Conservation (phyloP, 2,329 filamentous ascomycete species). For the Fusarium pseudograminearum region DNA sequence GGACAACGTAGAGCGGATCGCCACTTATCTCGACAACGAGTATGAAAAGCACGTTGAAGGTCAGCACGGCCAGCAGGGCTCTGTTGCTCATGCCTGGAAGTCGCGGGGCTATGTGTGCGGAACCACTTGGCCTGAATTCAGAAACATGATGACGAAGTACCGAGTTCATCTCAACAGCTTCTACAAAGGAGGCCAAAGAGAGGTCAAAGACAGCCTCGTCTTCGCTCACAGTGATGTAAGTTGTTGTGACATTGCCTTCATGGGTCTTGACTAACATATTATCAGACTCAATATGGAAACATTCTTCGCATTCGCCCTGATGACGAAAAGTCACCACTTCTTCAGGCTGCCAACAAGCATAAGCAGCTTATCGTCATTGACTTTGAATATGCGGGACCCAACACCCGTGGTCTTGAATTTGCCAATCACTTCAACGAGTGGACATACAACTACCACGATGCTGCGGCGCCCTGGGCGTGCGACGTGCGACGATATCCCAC, state of each 20-base stretch:
- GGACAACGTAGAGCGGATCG: conserved; percentile 70
- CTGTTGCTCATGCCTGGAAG: conserved; percentile 69
- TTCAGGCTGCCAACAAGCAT: conserved; percentile 91
- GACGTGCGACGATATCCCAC: conserved; percentile 79
- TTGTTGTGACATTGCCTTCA: conserved; percentile 12
- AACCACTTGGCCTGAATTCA: conserved; percentile 84
- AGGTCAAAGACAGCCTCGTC: conserved; percentile 79
- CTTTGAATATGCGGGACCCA: conserved; percentile 96
- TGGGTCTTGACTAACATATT: conserved; percentile 17
- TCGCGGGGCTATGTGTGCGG: conserved; percentile 82
- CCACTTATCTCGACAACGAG: conserved; percentile 69
- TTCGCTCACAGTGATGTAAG: conserved; percentile 98
- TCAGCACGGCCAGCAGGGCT: conserved; percentile 35
- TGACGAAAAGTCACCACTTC: conserved; percentile 83
- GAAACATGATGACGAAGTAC: conserved; percentile 80
- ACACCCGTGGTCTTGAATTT: conserved; percentile 88
- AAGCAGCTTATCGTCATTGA: conserved; percentile 98
- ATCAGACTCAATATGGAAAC: conserved; percentile 96
- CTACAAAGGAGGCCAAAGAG: conserved; percentile 72
- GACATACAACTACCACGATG: conserved; percentile 96
- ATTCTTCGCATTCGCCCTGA: conserved; percentile 80
- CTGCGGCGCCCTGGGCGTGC: conserved; percentile 73
- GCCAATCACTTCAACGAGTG: conserved; percentile 99
- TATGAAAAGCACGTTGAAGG: conserved; percentile 59
- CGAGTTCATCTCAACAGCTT: conserved; percentile 77